Evolutionary conservation across 2,329 filamentous ascomycete species (phyloP), one percentile per base, ranked within the genome.

Genomic region (Sclerotinia borealis): DNA sequence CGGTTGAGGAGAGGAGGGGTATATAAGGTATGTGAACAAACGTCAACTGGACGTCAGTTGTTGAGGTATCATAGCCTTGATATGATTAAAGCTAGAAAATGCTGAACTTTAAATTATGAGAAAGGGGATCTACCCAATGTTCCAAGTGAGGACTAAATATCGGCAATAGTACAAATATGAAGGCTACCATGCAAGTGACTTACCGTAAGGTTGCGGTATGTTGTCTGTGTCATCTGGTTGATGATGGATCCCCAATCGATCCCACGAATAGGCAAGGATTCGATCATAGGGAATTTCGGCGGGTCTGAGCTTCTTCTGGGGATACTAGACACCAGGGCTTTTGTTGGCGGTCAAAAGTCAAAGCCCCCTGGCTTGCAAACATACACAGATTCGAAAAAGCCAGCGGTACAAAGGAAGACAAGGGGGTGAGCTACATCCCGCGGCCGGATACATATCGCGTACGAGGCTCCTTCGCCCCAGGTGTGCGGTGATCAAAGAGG

Each of bases 181-280:
- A 71, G 61, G 64, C 64, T 68, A 68, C 71, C 69, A 70, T 71
- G 70, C 67, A 67, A 70, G 63, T 70, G 69, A 72, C 66, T 72
- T 70, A 68, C 66, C 66, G 71, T 70, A 64, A 68, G 70, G 70
- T 60, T 60, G 58, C 47, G 58, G 59, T 70, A 73, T 72, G 70
- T 73, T 67, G 70, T 74, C 70, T 72, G 71, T 74, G 72, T 73
- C 71, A 73, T 73, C 63, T 70, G 67, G 69, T 65, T 71, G 69
- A 65, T 68, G 68, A 68, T 68, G 70, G 70, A 59, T 29, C 55
- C 43, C 39, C 43, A 59, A 48, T 59, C 49, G 59, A 69, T 67
- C 66, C 67, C 68, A 69, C 68, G 68, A 69, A 68, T 65, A 63
- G 68, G 51, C 69, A 69, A 49, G 54, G 52, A 50, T 63, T 64